These are phyloP conservation scores for Nidula niveotomentosa DNA, from an alignment of 1,284 basidiomycete species.

Conservation along the genomic window DNA sequence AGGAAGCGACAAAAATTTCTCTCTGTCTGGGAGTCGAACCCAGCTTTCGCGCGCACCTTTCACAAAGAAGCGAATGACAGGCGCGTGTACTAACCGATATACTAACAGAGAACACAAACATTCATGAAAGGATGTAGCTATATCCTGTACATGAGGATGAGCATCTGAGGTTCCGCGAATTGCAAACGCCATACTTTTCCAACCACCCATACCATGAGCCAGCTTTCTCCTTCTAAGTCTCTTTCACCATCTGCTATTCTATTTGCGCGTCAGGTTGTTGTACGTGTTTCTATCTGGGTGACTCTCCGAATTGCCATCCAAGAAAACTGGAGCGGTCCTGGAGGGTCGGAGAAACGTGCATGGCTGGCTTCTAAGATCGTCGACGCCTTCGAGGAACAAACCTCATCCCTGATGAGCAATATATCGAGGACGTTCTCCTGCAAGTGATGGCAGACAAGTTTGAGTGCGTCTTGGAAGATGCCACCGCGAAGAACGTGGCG, in stretches of 20 bases:
- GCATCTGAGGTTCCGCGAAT: too few relatives aligned
- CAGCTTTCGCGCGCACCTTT: too few relatives aligned
- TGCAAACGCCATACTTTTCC: too few relatives aligned
- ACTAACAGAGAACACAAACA: too few relatives aligned
- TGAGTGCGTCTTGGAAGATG: constrained; percentile 80
- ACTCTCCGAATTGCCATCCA: constrained; percentile 82
- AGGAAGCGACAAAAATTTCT: too few relatives aligned
- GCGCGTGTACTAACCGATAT: too few relatives aligned
- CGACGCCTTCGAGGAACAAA: constrained; percentile 76
- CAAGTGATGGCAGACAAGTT: constrained; percentile 87
- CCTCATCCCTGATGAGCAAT: constrained; percentile 64
- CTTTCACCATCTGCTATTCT: constrained; percentile 52
- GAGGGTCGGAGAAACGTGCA: constrained; percentile 64
- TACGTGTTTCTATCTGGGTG: constrained; percentile 80
- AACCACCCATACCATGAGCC: neutral
- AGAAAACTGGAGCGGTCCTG: constrained; percentile 81
- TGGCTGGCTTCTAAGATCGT: constrained; percentile 84
- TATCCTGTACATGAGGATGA: too few relatives aligned
- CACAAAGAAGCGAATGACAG: too few relatives aligned
- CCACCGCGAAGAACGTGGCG: constrained; percentile 70
- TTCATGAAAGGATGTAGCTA: too few relatives aligned
- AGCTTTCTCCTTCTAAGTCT: neutral
- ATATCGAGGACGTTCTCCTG: constrained; percentile 76
- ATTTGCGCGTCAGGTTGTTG: constrained; percentile 83
- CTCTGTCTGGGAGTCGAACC: too few relatives aligned